phyloP scores from a whole-genome alignment of 495 filamentous ascomycete species.

The Penicillium ucsense region DNA sequence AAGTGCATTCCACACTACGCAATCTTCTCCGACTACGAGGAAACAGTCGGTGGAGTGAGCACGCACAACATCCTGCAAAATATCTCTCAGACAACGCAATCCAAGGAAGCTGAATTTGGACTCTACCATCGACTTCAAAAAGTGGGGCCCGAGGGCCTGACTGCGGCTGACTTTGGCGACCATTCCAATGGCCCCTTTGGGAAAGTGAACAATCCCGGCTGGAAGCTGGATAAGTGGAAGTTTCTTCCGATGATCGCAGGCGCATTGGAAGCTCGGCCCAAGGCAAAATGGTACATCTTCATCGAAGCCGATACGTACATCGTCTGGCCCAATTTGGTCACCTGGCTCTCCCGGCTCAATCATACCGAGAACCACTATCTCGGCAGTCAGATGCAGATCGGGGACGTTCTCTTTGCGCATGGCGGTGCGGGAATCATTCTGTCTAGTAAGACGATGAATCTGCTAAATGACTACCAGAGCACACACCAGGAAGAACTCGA shows the following conservation, averaged over 20 bases:
- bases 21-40: constrained; percentile 40
- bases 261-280: constrained; percentile 41
- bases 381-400: constrained; percentile 36
- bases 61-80: constrained; percentile 33
- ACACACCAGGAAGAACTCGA: constrained; percentile 17
- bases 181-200: constrained; percentile 27
- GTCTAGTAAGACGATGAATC: constrained; percentile 14
- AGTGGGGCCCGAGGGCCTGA: constrained; percentile 26
- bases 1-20: constrained; percentile 32
- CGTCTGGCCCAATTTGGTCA: constrained; percentile 51
- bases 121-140: constrained; percentile 30
- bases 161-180: constrained; percentile 17
- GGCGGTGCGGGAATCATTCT: constrained; percentile 54
- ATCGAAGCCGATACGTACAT: constrained; percentile 57
- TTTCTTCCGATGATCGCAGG: constrained; percentile 53
- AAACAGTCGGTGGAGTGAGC: constrained; percentile 28
- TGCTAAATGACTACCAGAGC: constrained; percentile 11
- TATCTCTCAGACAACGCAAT: constrained; percentile 21
- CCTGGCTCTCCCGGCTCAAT: constrained; percentile 44
- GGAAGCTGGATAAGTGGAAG: constrained; percentile 59
- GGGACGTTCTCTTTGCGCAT: constrained; percentile 43
- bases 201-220: constrained; percentile 36
- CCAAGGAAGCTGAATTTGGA: constrained; percentile 33
- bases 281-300: constrained; percentile 55
- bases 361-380: constrained; percentile 42